Conservation (phyloP, 208 protist species). For the Porcisia hertigi region DNA sequence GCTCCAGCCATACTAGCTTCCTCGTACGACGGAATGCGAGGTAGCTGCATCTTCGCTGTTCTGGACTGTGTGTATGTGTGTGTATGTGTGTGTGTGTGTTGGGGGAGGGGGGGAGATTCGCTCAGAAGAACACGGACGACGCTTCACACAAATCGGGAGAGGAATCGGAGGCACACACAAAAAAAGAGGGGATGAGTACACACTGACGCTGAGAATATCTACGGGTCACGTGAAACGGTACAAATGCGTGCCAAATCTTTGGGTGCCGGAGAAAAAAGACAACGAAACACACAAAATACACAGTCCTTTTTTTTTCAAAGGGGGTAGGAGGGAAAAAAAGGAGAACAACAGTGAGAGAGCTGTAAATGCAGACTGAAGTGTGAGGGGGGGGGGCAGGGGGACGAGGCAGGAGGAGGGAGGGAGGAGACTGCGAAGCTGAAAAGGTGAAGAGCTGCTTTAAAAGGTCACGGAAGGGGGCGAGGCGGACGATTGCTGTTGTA, state of each 20-base stretch:
- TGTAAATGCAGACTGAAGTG: background rate
- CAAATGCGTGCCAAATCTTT: too few species aligned
- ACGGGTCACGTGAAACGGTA: background rate
- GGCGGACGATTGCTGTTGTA: too few species aligned
- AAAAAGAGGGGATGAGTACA: too few species aligned
- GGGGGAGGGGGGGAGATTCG: too few species aligned
- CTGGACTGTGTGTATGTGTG: background rate
- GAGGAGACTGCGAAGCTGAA: background rate
- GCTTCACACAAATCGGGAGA: too few species aligned
- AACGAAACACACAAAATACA: too few species aligned
- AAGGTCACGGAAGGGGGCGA: background rate
- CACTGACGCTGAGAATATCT: too few species aligned
- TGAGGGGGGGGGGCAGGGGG: background rate
- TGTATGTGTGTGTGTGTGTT: too few species aligned
- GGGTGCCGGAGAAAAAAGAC: too few species aligned
- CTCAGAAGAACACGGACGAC: too few species aligned
- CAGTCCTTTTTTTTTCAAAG: background rate
- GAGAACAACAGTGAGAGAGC: background rate
- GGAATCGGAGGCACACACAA: too few species aligned
- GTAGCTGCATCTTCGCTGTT: conserved; percentile 18
- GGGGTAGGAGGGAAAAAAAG: background rate
- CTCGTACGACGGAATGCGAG: conserved; percentile 38
- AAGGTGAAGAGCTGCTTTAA: background rate
- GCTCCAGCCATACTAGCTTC: conserved; percentile 33
- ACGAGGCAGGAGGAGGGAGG: background rate